Conservation (phyloP, 176 grass and related monocot genomes). For the Bonia amplexicaulis region DNA sequence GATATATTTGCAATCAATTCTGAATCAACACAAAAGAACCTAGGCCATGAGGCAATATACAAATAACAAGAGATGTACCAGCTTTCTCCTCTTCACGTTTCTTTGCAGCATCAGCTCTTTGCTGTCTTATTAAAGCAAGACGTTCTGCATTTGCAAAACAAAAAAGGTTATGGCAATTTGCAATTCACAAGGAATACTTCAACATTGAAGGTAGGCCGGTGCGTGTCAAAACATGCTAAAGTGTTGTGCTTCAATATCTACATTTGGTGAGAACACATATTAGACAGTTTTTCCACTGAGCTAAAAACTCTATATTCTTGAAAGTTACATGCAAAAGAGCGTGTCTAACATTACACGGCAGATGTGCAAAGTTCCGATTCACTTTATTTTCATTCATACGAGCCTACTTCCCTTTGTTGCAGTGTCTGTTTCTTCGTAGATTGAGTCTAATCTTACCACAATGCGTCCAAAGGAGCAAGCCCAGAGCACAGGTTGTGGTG, state of each 20-base stretch:
- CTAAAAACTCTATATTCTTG: neutral
- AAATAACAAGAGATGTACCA: slow-evolving; percentile 40
- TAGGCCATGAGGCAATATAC: neutral
- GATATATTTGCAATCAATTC: neutral
- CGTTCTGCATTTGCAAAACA: slow-evolving; percentile 68
- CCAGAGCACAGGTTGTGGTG: neutral
- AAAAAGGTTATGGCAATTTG: neutral
- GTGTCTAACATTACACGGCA: neutral
- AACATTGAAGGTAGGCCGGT: neutral
- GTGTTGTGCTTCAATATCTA: neutral
- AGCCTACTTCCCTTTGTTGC: neutral
- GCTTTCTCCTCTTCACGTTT: slow-evolving; percentile 96
- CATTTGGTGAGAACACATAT: neutral
- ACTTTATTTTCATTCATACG: neutral
- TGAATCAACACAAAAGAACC: neutral
- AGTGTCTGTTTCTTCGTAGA: neutral
- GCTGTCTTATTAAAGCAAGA: slow-evolving; percentile 87
- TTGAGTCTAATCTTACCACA: neutral
- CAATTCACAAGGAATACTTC: neutral
- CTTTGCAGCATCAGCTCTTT: slow-evolving; percentile 94
- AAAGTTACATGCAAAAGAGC: neutral
- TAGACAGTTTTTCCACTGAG: neutral
- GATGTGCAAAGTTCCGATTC: neutral
- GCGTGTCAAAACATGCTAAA: neutral
- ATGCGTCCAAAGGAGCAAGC: neutral